Base-by-base conservation (phyloP, 129 eudicot species). In the Helianthus tuberosus region DNA sequence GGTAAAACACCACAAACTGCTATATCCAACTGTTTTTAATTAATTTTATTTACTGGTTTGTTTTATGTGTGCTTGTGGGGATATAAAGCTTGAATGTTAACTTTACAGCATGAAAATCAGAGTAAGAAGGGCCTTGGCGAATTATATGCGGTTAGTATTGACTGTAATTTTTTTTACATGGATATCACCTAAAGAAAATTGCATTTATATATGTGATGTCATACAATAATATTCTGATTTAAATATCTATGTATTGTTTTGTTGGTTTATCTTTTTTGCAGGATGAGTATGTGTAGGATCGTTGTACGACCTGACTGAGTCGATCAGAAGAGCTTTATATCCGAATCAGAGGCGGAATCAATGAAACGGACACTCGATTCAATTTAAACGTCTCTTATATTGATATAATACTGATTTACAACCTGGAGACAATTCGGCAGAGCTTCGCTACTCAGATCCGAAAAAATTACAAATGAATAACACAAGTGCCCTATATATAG, bases 271-370 rank as follows among this genome's bases (percentile, higher is more conserved):
- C 35, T 57, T 50, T 13, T 13, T 60, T 86, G 82, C 91, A 94
- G 98, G 98, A 88, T 32, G 98, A 94, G 55, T 94, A 84, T 86
- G 93, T 78, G n/a, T n/a, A n/a, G n/a, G n/a, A n/a, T n/a, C n/a
- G n/a, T n/a, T n/a, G n/a, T n/a, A n/a, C n/a, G n/a, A n/a, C n/a
- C n/a, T n/a, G n/a, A n/a, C n/a, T n/a, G n/a, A n/a, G n/a, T n/a
- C n/a, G n/a, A n/a, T 64, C 91, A 88, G 71, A 85, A 94, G 71
- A n/a, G n/a, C n/a, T n/a, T n/a, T n/a, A n/a, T n/a, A n/a, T n/a
- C n/a, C n/a, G n/a, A n/a, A n/a, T n/a, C n/a, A n/a, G n/a, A n/a
- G n/a, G n/a, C n/a, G n/a, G n/a, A n/a, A n/a, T n/a, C n/a, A n/a
- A n/a, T n/a, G n/a, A n/a, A n/a, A n/a, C n/a, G n/a, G n/a, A n/a